phyloP scores from a whole-genome alignment of 2,329 filamentous ascomycete genomes.

The Myriosclerotinia scirpicola region DNA sequence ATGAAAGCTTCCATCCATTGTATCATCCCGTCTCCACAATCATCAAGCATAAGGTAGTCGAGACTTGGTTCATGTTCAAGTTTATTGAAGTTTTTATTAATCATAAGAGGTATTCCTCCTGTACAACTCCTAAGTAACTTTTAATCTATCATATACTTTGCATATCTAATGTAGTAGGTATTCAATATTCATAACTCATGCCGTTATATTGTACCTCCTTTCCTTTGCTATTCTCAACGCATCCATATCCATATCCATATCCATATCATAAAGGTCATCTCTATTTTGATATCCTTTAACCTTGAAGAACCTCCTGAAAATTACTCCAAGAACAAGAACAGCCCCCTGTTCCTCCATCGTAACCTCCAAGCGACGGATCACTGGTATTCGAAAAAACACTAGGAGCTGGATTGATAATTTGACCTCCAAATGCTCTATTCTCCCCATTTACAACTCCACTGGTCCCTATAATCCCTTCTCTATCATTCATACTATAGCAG shows the following conservation, averaged over 20 bases:
- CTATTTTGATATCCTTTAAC: conserved; percentile 1
- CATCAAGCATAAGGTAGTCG: not conserved
- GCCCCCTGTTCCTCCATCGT: conserved; percentile 63
- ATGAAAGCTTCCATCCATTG: not conserved
- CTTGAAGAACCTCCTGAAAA: conserved; percentile 31
- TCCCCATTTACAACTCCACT: conserved; percentile 51
- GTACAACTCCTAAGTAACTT: not conserved
- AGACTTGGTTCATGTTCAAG: not conserved
- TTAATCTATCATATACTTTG: conserved; percentile 18
- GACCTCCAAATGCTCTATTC: conserved; percentile 52
- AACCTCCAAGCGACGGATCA: conserved; percentile 55
- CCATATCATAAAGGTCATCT: conserved; percentile 18
- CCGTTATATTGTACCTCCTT: not conserved
- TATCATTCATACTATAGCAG: conserved; percentile 51
- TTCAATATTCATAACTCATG: conserved; percentile 17
- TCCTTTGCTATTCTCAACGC: not conserved
- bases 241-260: not conserved
- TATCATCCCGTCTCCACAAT: not conserved
- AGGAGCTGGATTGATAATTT: conserved; percentile 53
- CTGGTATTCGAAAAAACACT: conserved; percentile 36
- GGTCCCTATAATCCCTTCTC: conserved; percentile 47
- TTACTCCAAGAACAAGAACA: conserved; percentile 64
- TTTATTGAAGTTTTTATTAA: not conserved
- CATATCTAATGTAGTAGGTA: conserved; percentile 11
- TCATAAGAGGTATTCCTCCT: not conserved